Evolutionary conservation across 352 stramenopile genomes (phyloP), one percentile per base, ranked within the genome.

Genomic region (Phytophthora litchii): DNA sequence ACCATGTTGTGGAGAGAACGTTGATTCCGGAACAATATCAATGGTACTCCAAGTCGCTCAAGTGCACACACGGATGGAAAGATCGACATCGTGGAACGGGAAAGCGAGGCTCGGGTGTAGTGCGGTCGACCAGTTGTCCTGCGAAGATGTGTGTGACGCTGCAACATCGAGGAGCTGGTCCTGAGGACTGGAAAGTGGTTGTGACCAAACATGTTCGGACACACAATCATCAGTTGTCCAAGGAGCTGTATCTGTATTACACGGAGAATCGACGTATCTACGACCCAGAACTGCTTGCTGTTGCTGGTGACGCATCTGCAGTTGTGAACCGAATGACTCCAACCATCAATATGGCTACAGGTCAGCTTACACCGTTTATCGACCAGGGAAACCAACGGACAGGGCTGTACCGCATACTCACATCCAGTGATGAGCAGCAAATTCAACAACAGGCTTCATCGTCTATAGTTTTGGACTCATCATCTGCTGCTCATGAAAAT

Each of bases 11-110:
- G 23, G 65, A 78, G 16, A 74, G 67, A 17, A 74, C 67, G 47
- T 54, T 90, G 54, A 89, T 92, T 36, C 83, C 83, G 0, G 70
- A 84, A 51, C 70, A 62, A 27, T 86, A 72, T 54, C 73, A 77
- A 42, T 92, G 83, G 83, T 92, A 92, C 49, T 92, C 83, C 40
- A 92, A 92, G 70, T 89, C 83, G 27, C 70, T 92, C 31, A 87
- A 88, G 66, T 92, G 83, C 45, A 92, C 83, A 5, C 83, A 92
- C 58, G 83, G 83, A 5, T 92, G 83, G 83, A 91, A 91, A 56
- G 68, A 86, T 36, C 78, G 83, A 7, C 70, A 85, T 35, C 78
- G 83, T 17, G 77, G 80, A 6, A 86, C 58, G 21, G 80, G 83
- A 0, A 92, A 92, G 60, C 80, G 83, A n/a, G 69, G 76, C 3